phyloP scores from a whole-genome alignment of 768 basidiomycete genomes.

The Pleurotus sapidus region DNA sequence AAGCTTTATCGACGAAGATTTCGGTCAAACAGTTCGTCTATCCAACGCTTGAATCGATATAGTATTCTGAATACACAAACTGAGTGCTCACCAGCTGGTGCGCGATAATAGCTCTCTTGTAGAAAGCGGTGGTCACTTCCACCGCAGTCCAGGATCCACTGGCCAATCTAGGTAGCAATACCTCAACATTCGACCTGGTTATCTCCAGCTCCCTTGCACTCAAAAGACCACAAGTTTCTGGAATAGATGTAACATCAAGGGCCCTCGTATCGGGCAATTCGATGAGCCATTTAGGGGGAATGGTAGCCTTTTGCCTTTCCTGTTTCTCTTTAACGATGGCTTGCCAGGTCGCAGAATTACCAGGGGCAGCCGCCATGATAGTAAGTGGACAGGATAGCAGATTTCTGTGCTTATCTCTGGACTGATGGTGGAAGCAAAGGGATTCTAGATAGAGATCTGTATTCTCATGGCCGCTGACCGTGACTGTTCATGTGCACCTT shows the following conservation, averaged over 20 bases:
- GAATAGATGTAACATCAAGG: constrained; percentile 47
- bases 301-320: constrained; percentile 44
- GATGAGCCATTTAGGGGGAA: constrained; percentile 57
- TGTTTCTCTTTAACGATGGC: constrained; percentile 31
- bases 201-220: constrained; percentile 54
- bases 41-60: background rate
- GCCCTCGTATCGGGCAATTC: constrained; percentile 31
- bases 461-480: background rate
- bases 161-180: constrained; percentile 44
- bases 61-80: too few species aligned
- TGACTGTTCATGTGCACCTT: background rate
- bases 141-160: constrained; percentile 49
- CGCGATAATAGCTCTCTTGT: constrained; percentile 64
- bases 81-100: constrained; percentile 51
- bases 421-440: too few species aligned
- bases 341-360: constrained; percentile 19
- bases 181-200: constrained; percentile 45
- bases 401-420: too few species aligned
- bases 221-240: constrained; percentile 49
- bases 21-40: constrained; percentile 83
- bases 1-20: constrained; percentile 73
- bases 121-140: constrained; percentile 59
- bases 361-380: too few species aligned
- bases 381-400: too few species aligned
- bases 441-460: too few species aligned